phyloP scores from a whole-genome alignment of 2,329 filamentous ascomycete genomes.

The Corynespora cassiicola region DNA sequence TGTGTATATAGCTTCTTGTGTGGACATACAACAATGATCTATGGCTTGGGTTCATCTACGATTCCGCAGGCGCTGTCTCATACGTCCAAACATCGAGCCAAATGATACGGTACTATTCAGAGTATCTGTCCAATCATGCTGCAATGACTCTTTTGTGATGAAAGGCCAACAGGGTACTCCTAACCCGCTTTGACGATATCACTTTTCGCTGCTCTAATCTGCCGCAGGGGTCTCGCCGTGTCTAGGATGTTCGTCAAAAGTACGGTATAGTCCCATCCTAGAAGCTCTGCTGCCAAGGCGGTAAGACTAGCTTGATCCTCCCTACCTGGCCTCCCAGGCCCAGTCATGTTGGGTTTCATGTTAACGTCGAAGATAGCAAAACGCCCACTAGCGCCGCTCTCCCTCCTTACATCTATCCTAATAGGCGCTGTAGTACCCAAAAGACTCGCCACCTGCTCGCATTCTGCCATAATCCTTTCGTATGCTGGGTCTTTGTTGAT shows the following conservation, averaged over 20 bases:
- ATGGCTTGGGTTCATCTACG: too few relatives aligned
- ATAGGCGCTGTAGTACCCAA: constrained; percentile 54
- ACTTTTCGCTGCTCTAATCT: too few relatives aligned
- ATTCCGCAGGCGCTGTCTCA: too few relatives aligned
- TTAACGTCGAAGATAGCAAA: constrained; percentile 61
- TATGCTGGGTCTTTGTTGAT: constrained; percentile 41
- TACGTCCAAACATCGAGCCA: too few relatives aligned
- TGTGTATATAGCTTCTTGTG: too few relatives aligned
- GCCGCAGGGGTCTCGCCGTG: too few relatives aligned
- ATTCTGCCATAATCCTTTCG: constrained; percentile 43
- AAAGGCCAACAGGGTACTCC: too few relatives aligned
- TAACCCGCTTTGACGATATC: too few relatives aligned
- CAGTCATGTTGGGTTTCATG: constrained; percentile 61
- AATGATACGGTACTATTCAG: too few relatives aligned
- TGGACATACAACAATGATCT: too few relatives aligned
- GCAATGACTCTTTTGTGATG: too few relatives aligned
- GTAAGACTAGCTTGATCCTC: constrained; percentile 58
- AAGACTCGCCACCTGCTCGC: constrained; percentile 47
- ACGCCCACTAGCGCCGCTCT: constrained; percentile 23
- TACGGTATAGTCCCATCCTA: constrained; percentile 52
- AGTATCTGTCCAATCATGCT: too few relatives aligned
- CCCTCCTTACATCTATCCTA: constrained; percentile 54
- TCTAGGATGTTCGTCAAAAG: constrained; percentile 48
- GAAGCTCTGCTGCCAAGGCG: constrained; percentile 49
- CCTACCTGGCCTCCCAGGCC: constrained; percentile 54